Conservation (phyloP, 1,139 yeast species). For the Saccharomyces hybrid region DNA sequence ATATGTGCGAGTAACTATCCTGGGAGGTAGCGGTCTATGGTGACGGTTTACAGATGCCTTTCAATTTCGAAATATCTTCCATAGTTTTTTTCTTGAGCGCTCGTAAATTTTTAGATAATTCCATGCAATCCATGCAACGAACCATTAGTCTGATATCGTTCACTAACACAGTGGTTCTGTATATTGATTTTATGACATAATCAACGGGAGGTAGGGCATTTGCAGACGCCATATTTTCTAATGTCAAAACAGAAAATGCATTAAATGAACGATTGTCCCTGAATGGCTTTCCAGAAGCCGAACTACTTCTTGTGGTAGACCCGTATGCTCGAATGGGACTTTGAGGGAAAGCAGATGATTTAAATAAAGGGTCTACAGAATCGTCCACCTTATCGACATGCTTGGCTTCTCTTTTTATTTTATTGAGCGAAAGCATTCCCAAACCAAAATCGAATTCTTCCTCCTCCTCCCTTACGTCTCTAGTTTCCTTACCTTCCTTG, state of each 20-base stretch:
- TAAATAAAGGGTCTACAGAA: conserved; percentile 26
- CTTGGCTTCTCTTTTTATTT: conserved; percentile 21
- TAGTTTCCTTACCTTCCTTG: not conserved
- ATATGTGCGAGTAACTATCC: not conserved
- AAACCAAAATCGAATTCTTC: conserved; percentile 24
- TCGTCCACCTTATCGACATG: conserved; percentile 23
- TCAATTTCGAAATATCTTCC: conserved; percentile 15
- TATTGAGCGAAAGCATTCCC: conserved; percentile 25
- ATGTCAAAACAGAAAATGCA: conserved; percentile 32
- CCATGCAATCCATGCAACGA: conserved; percentile 54
- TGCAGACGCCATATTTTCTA: conserved; percentile 49
- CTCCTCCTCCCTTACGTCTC: conserved; percentile 3
- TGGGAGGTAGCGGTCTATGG: not conserved
- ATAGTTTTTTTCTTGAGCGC: conserved; percentile 30
- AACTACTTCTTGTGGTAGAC: conserved; percentile 5
- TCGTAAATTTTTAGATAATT: conserved; percentile 43
- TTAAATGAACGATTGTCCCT: conserved; percentile 12
- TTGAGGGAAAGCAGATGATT: conserved; percentile 10
- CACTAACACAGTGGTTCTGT: conserved; percentile 52
- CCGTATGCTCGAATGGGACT: conserved; percentile 6
- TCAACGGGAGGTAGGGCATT: conserved; percentile 48
- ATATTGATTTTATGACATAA: conserved; percentile 47
- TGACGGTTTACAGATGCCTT: not conserved
- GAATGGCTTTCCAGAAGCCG: conserved; percentile 5
- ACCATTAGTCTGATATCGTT: conserved; percentile 59